These are phyloP conservation scores for Kodamaea arcana DNA, from an alignment of 1,139 yeast species.

Conservation along the genomic window DNA sequence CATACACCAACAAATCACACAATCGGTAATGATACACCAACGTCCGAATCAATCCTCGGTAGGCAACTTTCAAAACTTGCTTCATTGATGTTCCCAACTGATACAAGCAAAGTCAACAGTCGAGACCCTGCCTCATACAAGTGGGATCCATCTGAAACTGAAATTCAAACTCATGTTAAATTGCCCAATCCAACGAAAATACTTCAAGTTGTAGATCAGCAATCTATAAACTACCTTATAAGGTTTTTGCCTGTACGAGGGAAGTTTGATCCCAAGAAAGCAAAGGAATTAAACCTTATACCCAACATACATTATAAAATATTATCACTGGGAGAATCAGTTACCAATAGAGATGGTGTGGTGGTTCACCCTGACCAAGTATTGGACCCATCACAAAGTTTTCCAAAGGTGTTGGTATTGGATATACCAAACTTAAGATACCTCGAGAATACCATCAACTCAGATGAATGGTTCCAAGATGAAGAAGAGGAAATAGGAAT, in stretches of 20 bases:
- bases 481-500: conserved; percentile 38
- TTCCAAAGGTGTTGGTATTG: conserved; percentile 59
- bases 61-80: conserved; percentile 29
- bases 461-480: conserved; percentile 25
- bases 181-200: conserved; percentile 25
- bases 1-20: too few relatives aligned
- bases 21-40: neutral
- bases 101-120: conserved; percentile 33
- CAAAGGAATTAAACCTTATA: conserved; percentile 42
- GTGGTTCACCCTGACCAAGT: conserved; percentile 68
- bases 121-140: conserved; percentile 38
- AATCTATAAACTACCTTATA: conserved; percentile 55
- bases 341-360: conserved; percentile 57
- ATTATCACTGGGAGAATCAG: conserved; percentile 58
- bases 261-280: conserved; percentile 63
- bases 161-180: conserved; percentile 40
- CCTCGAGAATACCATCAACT: conserved; percentile 39
- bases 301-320: neutral
- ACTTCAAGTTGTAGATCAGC: conserved; percentile 19
- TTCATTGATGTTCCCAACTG: conserved; percentile 50
- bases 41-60: neutral
- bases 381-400: conserved; percentile 54
- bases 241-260: conserved; percentile 72
- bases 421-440: conserved; percentile 66
- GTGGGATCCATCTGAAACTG: conserved; percentile 37